Conservation (phyloP, 73 alveolate species). For the Uronychia binucleata region DNA sequence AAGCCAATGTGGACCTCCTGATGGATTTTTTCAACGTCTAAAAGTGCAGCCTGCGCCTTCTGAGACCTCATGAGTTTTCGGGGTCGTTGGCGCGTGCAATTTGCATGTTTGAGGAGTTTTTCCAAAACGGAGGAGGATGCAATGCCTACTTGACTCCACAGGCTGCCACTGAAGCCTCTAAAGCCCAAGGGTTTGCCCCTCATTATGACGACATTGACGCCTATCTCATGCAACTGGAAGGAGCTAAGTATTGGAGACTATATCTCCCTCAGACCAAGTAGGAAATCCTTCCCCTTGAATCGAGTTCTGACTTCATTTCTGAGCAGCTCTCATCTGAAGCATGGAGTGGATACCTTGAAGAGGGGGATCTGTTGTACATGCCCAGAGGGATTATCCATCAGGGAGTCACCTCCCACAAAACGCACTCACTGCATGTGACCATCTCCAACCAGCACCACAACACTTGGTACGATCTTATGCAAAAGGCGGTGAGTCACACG, state of each 20-base stretch:
- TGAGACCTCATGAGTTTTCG: constrained; percentile 11
- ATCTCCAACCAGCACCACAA: constrained; percentile 10
- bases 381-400: constrained; percentile 9
- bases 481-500: background rate
- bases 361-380: constrained; percentile 4
- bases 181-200: constrained; percentile 24
- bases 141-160: constrained; percentile 5
- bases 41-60: background rate
- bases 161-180: background rate
- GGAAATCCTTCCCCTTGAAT: background rate
- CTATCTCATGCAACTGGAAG: constrained; percentile 7
- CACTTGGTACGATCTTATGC: background rate
- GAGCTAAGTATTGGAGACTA: constrained; percentile 9
- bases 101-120: constrained; percentile 5
- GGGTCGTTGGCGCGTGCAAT: background rate
- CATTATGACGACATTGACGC: constrained; percentile 19
- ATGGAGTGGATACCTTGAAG: constrained; percentile 5
- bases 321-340: background rate
- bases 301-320: background rate
- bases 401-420: background rate
- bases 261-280: background rate
- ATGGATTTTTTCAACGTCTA: background rate
- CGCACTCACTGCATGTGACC: constrained; percentile 4
- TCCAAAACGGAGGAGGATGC: constrained; percentile 13
- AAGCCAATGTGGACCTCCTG: background rate